Evolutionary conservation across 371 early-diverging fungal species (phyloP), one percentile per base, ranked within the genome.

Genomic region (Circinella minor): DNA sequence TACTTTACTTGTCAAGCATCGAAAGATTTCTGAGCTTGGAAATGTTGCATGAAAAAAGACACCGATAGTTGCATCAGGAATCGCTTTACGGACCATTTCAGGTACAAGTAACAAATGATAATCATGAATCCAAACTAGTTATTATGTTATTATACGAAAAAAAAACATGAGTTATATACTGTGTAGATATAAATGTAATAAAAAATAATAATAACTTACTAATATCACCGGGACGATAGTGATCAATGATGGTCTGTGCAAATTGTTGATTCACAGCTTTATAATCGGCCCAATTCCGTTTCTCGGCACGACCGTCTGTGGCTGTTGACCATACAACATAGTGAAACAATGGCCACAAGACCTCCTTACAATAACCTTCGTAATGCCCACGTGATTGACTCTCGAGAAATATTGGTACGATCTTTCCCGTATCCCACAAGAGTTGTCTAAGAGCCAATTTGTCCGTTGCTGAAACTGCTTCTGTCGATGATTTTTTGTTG

Each of bases 21-120:
- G 87, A 83, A 99, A 96, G 27, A 96, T 91, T 70, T 95, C 95
- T 1, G 94, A 46, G 14, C 90, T 89, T 10, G 99, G 98, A 81
- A 99, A 99, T 6, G 99, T 97, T 0, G 97, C 95, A 86, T 99
- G 99, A 60, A 98, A 83, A 80, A 99, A 99, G 76, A 98, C 92
- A 17, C 98, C 98, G 69, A 99, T 93, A 57, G 89, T 87, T 4
- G 96, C 93, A 36, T 86, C 74, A 0, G 96, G 96, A 15, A 96
- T 75, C 36, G 76, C 79, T 69, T 89, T 77, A 47, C 96, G 90
- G 17, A 99, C 75, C 85, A 98, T 87, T 66, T 88, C 82, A 11
- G 99, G 99, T 7, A 98, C 89, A 48, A 97, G 81, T 81, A 98
- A 86, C 51, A 99, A 77, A 80, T 99, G 99, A 79, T 99, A 99